Percentiles rank a stretch among this genome's conserved stretches.
These are phyloP conservation scores for Candida insectorum DNA, from an alignment of 805 yeast species.

Conservation along the genomic window DNA sequence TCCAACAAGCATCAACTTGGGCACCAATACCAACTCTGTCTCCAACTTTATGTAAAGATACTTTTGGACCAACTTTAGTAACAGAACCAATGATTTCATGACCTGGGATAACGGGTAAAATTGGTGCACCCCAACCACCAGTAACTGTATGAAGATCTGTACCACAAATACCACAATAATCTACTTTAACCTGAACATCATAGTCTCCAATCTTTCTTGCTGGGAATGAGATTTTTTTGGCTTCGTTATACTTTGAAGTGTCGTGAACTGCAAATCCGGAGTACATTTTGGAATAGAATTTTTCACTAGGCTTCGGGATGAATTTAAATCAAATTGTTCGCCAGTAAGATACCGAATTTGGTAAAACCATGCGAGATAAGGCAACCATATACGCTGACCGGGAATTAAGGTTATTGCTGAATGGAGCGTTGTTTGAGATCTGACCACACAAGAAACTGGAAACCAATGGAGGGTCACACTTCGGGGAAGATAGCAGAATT, in stretches of 20 bases:
- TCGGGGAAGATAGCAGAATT: no score
- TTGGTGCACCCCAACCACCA: constrained; percentile 48
- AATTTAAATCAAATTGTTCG: no score
- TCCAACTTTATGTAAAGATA: constrained; percentile 54
- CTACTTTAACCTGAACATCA: constrained; percentile 57
- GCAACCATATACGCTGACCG: no score
- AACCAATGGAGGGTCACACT: no score
- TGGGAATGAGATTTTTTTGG: constrained; percentile 26
- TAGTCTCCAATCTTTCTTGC: constrained; percentile 23
- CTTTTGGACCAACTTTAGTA: constrained; percentile 54
- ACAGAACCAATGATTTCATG: constrained; percentile 68
- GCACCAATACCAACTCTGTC: constrained; percentile 80
- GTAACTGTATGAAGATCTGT: constrained; percentile 55
- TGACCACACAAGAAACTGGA: no score
- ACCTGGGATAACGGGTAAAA: constrained; percentile 40
- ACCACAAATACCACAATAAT: constrained; percentile 65
- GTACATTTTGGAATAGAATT: constrained; percentile 10
- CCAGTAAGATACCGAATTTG: no score
- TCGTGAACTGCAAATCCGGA: constrained; percentile 31
- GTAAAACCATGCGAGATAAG: no score
- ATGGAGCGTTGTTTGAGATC: no score
- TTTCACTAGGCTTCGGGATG: no score
- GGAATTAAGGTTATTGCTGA: no score
- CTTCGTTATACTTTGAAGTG: constrained; percentile 28
- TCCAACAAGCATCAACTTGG: constrained; percentile 70